Evolutionary conservation across 2,329 filamentous ascomycete species (phyloP).

Genomic region (Cercospora sesami): DNA sequence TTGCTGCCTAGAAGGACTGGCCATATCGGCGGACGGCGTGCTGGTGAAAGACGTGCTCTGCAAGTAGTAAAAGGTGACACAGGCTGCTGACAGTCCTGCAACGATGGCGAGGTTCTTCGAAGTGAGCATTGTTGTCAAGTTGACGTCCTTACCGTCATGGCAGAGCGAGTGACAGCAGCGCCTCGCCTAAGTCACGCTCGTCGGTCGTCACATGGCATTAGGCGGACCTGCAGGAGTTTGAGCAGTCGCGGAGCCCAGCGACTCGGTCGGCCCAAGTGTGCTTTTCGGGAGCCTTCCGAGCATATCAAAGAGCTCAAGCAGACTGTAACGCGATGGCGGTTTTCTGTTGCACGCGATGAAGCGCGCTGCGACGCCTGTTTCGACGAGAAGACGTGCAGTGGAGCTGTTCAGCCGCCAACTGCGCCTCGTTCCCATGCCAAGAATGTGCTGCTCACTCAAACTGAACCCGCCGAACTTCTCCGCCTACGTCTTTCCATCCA

Average conservation of each 20-base stretch:
- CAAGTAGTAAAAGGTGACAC: not conserved
- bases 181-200: not conserved
- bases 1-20: not conserved
- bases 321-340: not conserved
- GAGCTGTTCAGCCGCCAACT: not conserved
- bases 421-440: not conserved
- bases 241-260: not conserved
- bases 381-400: not conserved
- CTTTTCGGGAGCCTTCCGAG: not conserved
- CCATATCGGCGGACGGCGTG: not conserved
- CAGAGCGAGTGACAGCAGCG: not conserved
- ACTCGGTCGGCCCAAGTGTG: not conserved
- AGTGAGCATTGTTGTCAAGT: not conserved
- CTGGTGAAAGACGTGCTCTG: not conserved
- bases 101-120: not conserved
- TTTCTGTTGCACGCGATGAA: not conserved
- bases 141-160: not conserved
- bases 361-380: not conserved
- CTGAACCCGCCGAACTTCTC: not conserved
- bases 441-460: not conserved
- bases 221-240: not conserved
- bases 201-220: not conserved
- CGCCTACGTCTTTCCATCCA: not conserved
- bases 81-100: not conserved
- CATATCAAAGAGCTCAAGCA: not conserved